phyloP scores from a whole-genome alignment of 2,329 filamentous ascomycete genomes.

The Verticillium nonalfalfae region DNA sequence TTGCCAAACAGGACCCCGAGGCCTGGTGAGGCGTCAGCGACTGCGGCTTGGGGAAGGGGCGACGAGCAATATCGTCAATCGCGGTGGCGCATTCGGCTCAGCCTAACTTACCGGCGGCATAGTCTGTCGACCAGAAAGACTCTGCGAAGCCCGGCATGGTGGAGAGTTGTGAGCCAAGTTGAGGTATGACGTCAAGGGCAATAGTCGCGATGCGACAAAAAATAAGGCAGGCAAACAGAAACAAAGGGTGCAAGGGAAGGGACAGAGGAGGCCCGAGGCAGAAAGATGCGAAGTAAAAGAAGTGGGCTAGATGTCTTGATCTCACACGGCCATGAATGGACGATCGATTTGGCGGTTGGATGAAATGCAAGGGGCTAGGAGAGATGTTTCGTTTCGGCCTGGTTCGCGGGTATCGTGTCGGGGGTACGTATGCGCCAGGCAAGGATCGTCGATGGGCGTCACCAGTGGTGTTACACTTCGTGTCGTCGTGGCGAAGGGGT shows the following conservation, averaged over 20 bases:
- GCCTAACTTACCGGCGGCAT: slow-evolving; percentile 69
- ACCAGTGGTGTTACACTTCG: background rate
- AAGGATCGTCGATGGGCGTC: background rate
- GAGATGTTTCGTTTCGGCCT: slow-evolving; percentile 10
- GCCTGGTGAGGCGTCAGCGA: slow-evolving; percentile 36
- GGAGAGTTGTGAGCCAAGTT: slow-evolving; percentile 1
- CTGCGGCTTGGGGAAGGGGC: background rate
- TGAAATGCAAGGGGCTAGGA: slow-evolving; percentile 4
- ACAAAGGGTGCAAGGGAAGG: background rate
- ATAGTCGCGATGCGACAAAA: slow-evolving; percentile 1
- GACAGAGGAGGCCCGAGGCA: background rate
- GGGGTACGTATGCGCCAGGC: background rate
- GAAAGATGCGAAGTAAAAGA: background rate
- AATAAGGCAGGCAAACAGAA: background rate
- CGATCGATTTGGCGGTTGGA: background rate
- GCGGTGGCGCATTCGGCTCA: background rate
- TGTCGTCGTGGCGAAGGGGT: background rate
- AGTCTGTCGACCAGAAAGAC: slow-evolving; percentile 97
- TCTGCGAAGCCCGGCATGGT: slow-evolving; percentile 85
- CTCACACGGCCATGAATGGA: background rate
- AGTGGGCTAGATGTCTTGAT: slow-evolving; percentile 1
- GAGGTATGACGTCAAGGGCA: slow-evolving; percentile 3
- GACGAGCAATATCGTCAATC: background rate
- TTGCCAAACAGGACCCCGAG: slow-evolving; percentile 93
- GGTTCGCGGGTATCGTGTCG: background rate